These are phyloP conservation scores for Oryza nivara DNA, from an alignment of 176 grass and related monocot genomes.

Conservation along the genomic window DNA sequence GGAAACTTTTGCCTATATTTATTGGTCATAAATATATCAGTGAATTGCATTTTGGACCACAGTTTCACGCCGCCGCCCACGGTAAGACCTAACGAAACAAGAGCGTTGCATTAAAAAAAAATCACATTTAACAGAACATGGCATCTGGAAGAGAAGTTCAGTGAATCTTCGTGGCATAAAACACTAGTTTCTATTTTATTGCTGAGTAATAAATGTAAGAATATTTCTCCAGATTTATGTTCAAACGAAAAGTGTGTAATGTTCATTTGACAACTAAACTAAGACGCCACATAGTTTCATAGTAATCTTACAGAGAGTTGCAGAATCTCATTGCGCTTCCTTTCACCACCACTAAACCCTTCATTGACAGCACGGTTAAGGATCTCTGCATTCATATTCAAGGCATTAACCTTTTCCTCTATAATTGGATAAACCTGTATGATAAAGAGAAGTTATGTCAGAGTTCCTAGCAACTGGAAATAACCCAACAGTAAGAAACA, in stretches of 20 bases:
- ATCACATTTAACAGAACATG: background rate
- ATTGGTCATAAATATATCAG: background rate
- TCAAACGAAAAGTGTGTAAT: background rate
- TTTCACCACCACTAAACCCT: slow-evolving; percentile 97
- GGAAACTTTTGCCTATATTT: background rate
- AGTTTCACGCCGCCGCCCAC: background rate
- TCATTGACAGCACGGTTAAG: slow-evolving; percentile 96
- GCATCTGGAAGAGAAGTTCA: background rate
- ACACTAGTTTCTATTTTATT: background rate
- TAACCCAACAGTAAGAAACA: background rate
- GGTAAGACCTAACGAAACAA: background rate
- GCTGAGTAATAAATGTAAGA: background rate
- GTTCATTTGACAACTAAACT: slow-evolving; percentile 4
- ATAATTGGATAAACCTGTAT: slow-evolving; percentile 76
- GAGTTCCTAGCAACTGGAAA: slow-evolving; percentile 14
- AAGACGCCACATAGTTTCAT: slow-evolving; percentile 1
- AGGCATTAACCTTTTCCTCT: slow-evolving; percentile 59
- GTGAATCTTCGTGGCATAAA: slow-evolving; percentile 12
- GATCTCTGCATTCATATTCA: slow-evolving; percentile 84
- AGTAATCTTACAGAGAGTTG: slow-evolving; percentile 82
- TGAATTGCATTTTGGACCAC: background rate
- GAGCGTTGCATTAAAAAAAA: background rate
- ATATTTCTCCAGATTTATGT: background rate
- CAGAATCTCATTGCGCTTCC: slow-evolving; percentile 95
- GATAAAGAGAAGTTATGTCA: slow-evolving; percentile 41